A percentile compares a stretch with the other conserved stretches of the same genome.
These are phyloP conservation scores for Jaltomata sinuosa DNA, from an alignment of 257 asterid species.

Conservation along the genomic window DNA sequence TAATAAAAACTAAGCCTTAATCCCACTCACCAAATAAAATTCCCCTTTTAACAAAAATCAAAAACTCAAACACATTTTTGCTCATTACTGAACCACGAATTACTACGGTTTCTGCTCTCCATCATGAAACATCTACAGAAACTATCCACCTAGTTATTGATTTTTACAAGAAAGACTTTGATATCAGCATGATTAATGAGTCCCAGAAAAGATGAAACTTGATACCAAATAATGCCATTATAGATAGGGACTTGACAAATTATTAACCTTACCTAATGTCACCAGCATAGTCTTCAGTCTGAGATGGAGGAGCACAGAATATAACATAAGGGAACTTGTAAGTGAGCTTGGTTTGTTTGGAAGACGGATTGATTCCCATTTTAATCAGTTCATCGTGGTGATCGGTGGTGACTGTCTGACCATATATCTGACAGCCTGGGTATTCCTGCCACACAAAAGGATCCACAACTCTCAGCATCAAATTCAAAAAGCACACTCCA, in stretches of 20 bases:
- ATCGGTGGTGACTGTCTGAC: constrained; percentile 64
- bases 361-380: constrained; percentile 70
- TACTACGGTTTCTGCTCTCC: not conserved
- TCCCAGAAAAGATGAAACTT: not conserved
- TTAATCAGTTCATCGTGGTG: constrained; percentile 80
- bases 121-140: not conserved
- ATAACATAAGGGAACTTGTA: constrained; percentile 77
- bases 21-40: not conserved
- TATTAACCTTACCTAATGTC: constrained; percentile 55
- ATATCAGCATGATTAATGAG: not conserved
- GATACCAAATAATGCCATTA: not conserved
- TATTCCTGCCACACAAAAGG: constrained; percentile 42
- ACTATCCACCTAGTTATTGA: not conserved
- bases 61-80: not conserved
- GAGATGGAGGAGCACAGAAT: constrained; percentile 88
- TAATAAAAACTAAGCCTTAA: not conserved
- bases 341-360: constrained; percentile 36
- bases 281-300: constrained; percentile 61
- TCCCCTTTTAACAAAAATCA: not conserved
- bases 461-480: not conserved
- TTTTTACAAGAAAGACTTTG: not conserved
- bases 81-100: not conserved
- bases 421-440: constrained; percentile 67
- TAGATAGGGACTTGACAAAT: not conserved
- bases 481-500: not conserved